Base-by-base conservation (phyloP, 1,284 basidiomycete genomes). In the Rhodotorula sp. region DNA sequence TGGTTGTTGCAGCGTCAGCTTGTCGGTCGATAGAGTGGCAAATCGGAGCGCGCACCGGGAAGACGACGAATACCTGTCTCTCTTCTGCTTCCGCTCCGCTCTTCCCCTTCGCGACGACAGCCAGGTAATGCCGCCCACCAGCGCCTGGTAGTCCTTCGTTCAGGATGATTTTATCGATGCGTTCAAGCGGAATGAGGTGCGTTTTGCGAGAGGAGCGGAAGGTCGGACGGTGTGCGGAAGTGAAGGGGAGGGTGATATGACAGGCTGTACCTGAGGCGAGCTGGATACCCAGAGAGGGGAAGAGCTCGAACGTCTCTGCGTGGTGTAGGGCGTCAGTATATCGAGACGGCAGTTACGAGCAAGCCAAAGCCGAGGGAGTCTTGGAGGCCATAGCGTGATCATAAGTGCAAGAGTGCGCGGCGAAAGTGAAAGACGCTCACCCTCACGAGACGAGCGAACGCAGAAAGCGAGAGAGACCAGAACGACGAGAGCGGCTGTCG, bases 101-200 rank as follows among this genome's bases (percentile, higher is more conserved):
- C 48, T 28, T 16, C 26, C 30, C 53, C 8, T n/a, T 20, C 9
- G 15, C 22, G 15, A 60, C 22, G 26, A 50, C n/a, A 3, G 58
- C 64, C 5, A 65, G 34, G 34, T 59, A 65, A 34, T 53, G 30
- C 16, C 37, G 26, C 2, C 44, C 50, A 7, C 4, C 31, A 0
- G 40, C 50, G 26, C 44, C 58, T 20, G 47, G 52, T 26, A 65
- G 44, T 8, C 44, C 64, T 24, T 65, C 64, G 30, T 52, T 44
- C 20, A 65, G 22, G 9, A 55, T 51, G 22, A 65, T 31, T 8
- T 40, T 56, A 11, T 4, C 54, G 24, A 56, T 56, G 24, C 54
- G n/a, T 6, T 56, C 54, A n/a, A 31, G 50, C 34, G 51, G 40
- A 22, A 61, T 13, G 20, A 66, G 40, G 16, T 10, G 24, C 1